Percentiles rank a stretch among this genome's conserved stretches.
phyloP scores from a whole-genome alignment of 257 asterid genomes.

The Lycium barbarum region DNA sequence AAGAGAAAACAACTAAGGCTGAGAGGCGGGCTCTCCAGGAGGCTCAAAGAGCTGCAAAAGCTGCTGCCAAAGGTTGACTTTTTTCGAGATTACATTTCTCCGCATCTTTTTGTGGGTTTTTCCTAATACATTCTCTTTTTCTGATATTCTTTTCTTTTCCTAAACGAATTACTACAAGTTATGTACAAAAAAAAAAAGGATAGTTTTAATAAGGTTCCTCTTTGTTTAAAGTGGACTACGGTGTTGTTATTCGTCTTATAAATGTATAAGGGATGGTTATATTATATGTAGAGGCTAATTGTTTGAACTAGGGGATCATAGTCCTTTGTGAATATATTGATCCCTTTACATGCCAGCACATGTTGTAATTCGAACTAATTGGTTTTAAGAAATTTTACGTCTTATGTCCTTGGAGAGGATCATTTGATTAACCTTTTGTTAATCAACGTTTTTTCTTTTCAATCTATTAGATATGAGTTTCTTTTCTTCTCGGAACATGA shows the following conservation, averaged over 20 bases:
- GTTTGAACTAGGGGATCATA: slow-evolving; percentile 15
- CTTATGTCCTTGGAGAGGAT: background rate
- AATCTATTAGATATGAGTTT: background rate
- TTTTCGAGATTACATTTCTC: background rate
- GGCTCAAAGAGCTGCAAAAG: slow-evolving; percentile 94
- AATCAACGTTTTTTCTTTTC: background rate
- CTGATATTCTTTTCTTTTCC: background rate
- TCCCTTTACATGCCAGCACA: background rate
- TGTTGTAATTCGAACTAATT: background rate
- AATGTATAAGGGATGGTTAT: background rate
- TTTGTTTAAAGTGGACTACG: background rate
- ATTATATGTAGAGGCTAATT: slow-evolving; percentile 1
- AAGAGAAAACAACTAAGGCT: slow-evolving; percentile 88
- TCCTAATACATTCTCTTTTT: background rate
- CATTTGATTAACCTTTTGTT: background rate
- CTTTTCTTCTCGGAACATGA: background rate
- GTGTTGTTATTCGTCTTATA: slow-evolving; percentile 18
- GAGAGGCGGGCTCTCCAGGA: slow-evolving; percentile 97
- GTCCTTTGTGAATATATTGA: background rate
- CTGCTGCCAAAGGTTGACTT: slow-evolving; percentile 71
- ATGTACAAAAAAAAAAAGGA: background rate
- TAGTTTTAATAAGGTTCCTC: background rate
- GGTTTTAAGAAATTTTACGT: background rate
- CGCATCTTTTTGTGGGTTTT: background rate
- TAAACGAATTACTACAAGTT: background rate